Base-by-base conservation (phyloP, 495 filamentous ascomycete genomes). In the Penicillium macrosclerotiorum region DNA sequence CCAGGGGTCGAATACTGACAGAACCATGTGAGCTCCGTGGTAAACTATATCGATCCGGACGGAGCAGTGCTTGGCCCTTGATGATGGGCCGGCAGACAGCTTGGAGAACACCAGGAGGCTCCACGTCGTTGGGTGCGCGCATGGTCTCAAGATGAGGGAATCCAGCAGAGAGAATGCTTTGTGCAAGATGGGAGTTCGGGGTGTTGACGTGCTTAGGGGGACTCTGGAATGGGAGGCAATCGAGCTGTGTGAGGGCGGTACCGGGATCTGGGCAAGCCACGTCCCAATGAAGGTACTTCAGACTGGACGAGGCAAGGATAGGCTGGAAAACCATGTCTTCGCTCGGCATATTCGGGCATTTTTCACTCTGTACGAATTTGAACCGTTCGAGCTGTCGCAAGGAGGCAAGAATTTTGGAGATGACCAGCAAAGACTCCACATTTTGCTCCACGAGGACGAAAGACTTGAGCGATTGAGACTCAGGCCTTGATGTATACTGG, bases 271-370 rank as follows among this genome's bases (percentile, higher is more conserved):
- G 72, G 35, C 68, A 67, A 1, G 84, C 78, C 19, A 91, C 78
- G 55, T 95, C 88, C 91, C 91, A 93, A 65, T 93, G 88, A 11
- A 93, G 68, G 40, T 79, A 80, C 45, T 80, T 68, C 0, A 95
- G 75, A 14, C 74, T 80, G 1, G 66, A 60, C 0, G 84, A 91
- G 2, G 84, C 84, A 5, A 95, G 71, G 45, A 89, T 80, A 0
- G 85, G 86, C 30, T 77, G 73, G 65, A 83, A 83, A 27, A 86
- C 74, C 37, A 84, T 79, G 18, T 67, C 58, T 36, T 81, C 82
- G 3, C 64, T 55, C 0, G 82, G 75, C 45, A 89, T 69, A 3
- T 71, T 70, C 1, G 85, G 86, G 2, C 78, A 76, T 49, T 61
- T 65, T 32, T 67, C 72, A 4, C 78, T 69, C 60, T 95, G 89